phyloP scores from a whole-genome alignment of 208 protist genomes.

The Leishmania mexicana region DNA sequence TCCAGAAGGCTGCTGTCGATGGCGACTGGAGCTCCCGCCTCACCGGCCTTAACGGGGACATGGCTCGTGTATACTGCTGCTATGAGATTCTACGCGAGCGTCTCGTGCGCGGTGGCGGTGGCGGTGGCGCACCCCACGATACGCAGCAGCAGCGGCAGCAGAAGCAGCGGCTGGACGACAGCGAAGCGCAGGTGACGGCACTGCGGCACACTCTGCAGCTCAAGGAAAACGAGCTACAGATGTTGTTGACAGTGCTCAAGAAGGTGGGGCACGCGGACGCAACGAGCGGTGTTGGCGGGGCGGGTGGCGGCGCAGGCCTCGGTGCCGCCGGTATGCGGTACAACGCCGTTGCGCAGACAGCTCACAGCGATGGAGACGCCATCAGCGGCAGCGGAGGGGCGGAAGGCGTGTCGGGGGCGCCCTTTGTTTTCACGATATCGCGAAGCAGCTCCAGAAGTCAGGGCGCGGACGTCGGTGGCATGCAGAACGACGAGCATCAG shows the following conservation, averaged over 20 bases:
- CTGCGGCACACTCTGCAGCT: constrained; percentile 86
- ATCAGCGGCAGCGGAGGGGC: not conserved
- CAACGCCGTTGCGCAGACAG: constrained; percentile 31
- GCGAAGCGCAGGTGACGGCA: constrained; percentile 50
- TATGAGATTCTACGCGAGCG: constrained; percentile 80
- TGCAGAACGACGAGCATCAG: not conserved
- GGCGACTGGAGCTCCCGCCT: constrained; percentile 49
- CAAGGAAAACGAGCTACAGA: constrained; percentile 93
- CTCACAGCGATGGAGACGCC: not conserved
- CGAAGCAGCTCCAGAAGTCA: not conserved
- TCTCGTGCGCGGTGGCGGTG: constrained; percentile 18
- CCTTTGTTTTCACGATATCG: constrained; percentile 1
- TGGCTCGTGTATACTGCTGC: constrained; percentile 89
- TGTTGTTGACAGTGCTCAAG: constrained; percentile 87
- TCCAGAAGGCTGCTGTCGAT: constrained; percentile 44
- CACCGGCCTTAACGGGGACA: constrained; percentile 79
- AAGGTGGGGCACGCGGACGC: constrained; percentile 32
- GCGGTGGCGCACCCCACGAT: not conserved
- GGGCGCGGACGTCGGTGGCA: not conserved
- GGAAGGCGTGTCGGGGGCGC: not conserved
- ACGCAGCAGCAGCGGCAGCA: constrained; percentile 11
- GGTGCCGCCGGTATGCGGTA: constrained; percentile 7
- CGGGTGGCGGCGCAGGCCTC: constrained; percentile 67
- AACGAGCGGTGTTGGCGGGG: constrained; percentile 46
- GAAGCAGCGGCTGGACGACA: constrained; percentile 30